Evolutionary conservation across 139 green algal species (phyloP).

Genomic region (Medakamo hakoo): DNA sequence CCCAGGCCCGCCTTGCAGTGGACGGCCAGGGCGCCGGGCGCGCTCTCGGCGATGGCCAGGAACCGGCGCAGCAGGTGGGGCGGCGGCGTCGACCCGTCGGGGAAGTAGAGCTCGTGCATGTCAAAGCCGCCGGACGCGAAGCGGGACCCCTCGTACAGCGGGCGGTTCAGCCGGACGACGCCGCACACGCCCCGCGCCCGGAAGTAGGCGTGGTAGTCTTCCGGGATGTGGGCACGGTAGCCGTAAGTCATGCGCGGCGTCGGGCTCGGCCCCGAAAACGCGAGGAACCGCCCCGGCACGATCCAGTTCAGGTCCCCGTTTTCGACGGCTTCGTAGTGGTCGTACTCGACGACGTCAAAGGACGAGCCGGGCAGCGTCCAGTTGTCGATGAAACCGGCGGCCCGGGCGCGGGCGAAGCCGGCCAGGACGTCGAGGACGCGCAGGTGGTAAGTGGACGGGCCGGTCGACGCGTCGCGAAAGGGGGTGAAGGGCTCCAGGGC

Average conservation of each 20-base stretch:
- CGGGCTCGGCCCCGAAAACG: constrained; percentile 57
- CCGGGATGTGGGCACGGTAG: constrained; percentile 57
- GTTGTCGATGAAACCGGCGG: constrained; percentile 57
- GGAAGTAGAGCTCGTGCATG: constrained; percentile 88
- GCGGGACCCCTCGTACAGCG: constrained; percentile 61
- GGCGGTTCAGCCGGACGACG: constrained; percentile 80
- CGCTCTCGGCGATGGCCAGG: constrained; percentile 52
- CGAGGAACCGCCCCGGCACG: constrained; percentile 76
- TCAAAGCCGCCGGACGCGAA: constrained; percentile 62
- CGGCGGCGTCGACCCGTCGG: constrained; percentile 68
- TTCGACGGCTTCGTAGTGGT: constrained; percentile 83
- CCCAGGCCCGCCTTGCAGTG: constrained; percentile 93
- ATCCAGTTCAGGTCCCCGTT: constrained; percentile 87
- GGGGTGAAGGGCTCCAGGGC: constrained; percentile 49
- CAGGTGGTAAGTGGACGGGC: constrained; percentile 57
- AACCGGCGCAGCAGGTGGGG: constrained; percentile 60
- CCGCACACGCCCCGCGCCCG: constrained; percentile 33
- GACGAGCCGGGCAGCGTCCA: constrained; percentile 29
- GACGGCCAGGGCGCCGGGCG: constrained; percentile 52
- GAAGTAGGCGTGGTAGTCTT: constrained; percentile 82
- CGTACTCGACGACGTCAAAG: constrained; percentile 74
- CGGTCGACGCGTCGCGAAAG: constrained; percentile 74
- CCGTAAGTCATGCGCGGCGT: constrained; percentile 41
- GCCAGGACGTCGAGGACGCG: constrained; percentile 51
- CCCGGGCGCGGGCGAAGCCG: constrained; percentile 53